Conservation (phyloP, 139 green algal genomes). For the Dunaliella primolecta region DNA sequence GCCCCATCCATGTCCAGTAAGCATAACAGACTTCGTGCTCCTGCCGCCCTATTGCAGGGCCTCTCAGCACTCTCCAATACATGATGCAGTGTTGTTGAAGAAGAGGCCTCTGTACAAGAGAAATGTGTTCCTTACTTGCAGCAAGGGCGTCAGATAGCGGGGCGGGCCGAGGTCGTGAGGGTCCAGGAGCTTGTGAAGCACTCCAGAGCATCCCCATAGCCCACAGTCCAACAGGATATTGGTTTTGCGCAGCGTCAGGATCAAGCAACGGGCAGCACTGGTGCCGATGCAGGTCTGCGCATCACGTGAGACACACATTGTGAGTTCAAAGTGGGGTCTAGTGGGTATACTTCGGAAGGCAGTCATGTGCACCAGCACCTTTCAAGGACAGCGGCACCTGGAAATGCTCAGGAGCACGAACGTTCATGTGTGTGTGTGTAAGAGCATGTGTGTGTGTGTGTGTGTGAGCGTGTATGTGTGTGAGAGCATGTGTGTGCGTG, state of each 20-base stretch:
- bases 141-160: conserved; percentile 17
- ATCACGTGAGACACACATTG: too few relatives aligned
- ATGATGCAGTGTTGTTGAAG: too few relatives aligned
- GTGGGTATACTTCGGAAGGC: too few relatives aligned
- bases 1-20: too few relatives aligned
- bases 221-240: conserved; percentile 36
- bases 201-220: neutral
- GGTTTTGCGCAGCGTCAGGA: conserved; percentile 26
- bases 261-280: conserved; percentile 13
- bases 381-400: too few relatives aligned
- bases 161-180: neutral
- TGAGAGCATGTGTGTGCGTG: neutral
- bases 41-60: too few relatives aligned
- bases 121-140: conserved; percentile 21
- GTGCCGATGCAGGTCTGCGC: conserved; percentile 24
- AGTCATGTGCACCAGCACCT: too few relatives aligned
- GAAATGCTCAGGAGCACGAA: neutral
- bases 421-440: neutral
- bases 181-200: neutral
- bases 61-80: too few relatives aligned
- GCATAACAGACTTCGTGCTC: too few relatives aligned
- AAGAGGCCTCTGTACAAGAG: too few relatives aligned
- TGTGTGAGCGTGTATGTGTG: neutral
- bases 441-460: neutral
- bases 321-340: too few relatives aligned